Conservation (phyloP, 495 filamentous ascomycete genomes). For the Jackrogersella multiformis region DNA sequence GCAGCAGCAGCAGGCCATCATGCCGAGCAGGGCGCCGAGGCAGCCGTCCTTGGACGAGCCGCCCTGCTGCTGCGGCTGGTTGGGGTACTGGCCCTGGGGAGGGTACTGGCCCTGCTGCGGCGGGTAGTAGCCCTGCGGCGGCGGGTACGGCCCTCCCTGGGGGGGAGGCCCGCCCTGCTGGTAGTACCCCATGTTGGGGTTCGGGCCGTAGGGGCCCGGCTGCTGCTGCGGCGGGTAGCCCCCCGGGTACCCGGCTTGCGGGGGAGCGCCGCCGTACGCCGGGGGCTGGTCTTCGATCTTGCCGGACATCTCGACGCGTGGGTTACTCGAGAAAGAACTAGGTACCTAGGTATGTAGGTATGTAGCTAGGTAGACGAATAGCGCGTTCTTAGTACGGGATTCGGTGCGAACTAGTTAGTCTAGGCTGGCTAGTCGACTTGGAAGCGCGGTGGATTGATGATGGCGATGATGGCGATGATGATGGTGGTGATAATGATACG, state of each 20-base stretch:
- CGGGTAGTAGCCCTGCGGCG: conserved; percentile 37
- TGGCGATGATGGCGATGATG: too few relatives aligned
- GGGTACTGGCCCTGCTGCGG: conserved; percentile 19
- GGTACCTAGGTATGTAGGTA: too few relatives aligned
- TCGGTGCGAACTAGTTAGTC: too few relatives aligned
- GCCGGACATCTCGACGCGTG: conserved; percentile 47
- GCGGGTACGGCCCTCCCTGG: conserved; percentile 18
- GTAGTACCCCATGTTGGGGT: conserved; percentile 56
- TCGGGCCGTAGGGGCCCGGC: conserved; percentile 34
- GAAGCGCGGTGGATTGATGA: background rate
- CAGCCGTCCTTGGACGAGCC: conserved; percentile 37
- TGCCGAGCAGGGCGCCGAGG: conserved; percentile 49
- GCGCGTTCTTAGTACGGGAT: too few relatives aligned
- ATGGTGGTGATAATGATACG: too few relatives aligned
- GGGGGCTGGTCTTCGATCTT: conserved; percentile 54
- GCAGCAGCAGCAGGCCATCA: conserved; percentile 61
- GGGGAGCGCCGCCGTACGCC: conserved; percentile 49
- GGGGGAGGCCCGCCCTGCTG: conserved; percentile 39
- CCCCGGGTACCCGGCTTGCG: conserved; percentile 46
- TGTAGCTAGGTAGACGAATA: too few relatives aligned
- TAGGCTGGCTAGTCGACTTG: background rate
- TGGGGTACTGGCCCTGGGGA: conserved; percentile 39
- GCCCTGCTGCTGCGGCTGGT: conserved; percentile 35
- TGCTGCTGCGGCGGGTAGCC: conserved; percentile 32
- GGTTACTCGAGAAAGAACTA: too few relatives aligned